These are phyloP conservation scores for Colletotrichum sp. DNA, from an alignment of 2,329 filamentous ascomycete species.

Conservation along the genomic window DNA sequence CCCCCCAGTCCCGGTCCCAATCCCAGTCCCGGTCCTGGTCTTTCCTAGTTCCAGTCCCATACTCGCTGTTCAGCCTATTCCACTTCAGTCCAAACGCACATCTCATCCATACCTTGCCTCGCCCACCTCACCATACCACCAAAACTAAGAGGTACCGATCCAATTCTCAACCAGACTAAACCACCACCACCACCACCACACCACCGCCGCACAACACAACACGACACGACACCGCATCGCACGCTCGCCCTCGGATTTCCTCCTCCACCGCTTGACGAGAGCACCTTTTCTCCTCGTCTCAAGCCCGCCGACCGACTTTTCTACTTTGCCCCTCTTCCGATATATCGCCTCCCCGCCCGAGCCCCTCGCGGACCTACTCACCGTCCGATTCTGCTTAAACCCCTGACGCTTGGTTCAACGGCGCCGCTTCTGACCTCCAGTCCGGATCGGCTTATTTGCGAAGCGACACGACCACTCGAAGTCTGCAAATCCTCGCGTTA, in stretches of 20 bases:
- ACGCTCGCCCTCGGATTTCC: not conserved
- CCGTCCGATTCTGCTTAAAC: not conserved
- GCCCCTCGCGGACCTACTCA: not conserved
- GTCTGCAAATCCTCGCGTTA: not conserved
- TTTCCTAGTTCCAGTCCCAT: not conserved
- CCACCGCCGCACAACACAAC: not conserved
- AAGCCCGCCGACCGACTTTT: not conserved
- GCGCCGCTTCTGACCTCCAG: not conserved
- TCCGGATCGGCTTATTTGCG: not conserved
- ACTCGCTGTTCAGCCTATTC: not conserved
- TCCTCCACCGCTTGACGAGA: not conserved
- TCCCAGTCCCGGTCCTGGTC: not conserved
- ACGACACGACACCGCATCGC: not conserved
- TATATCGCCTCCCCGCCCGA: not conserved
- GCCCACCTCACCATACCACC: not conserved
- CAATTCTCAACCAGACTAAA: not conserved
- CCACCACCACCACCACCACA: not conserved
- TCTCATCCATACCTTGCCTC: not conserved
- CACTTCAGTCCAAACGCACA: constrained; percentile 15
- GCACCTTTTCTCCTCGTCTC: not conserved
- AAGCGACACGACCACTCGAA: not conserved
- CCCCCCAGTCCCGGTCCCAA: not conserved
- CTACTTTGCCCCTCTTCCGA: not conserved
- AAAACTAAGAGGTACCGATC: not conserved
- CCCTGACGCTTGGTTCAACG: not conserved